phyloP scores from a whole-genome alignment of 2,329 filamentous ascomycete genomes.

The Alternaria panax region DNA sequence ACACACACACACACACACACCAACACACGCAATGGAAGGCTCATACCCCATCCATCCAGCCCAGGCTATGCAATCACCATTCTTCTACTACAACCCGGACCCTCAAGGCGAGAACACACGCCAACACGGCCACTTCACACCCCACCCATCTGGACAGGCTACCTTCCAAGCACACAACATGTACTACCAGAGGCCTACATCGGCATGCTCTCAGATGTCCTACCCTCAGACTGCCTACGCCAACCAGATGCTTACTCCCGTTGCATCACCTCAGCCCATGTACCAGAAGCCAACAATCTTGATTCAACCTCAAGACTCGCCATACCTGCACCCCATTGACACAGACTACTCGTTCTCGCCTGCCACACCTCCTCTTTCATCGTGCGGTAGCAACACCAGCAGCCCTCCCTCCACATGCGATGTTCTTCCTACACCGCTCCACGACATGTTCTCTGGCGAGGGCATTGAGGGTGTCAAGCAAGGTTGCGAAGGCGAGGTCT shows the following conservation, averaged over 20 bases:
- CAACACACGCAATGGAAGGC: slow-evolving; percentile 67
- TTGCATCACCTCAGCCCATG: slow-evolving; percentile 76
- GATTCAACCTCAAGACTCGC: slow-evolving; percentile 65
- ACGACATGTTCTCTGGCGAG: slow-evolving; percentile 70
- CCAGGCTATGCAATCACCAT: slow-evolving; percentile 73
- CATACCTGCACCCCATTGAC: slow-evolving; percentile 70
- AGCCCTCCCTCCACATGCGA: slow-evolving; percentile 80
- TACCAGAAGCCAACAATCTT: slow-evolving; percentile 78
- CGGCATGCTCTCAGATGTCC: slow-evolving; percentile 66
- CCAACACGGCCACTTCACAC: slow-evolving; percentile 78
- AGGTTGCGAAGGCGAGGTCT: slow-evolving; percentile 72
- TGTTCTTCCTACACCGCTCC: slow-evolving; percentile 81
- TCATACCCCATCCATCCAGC: slow-evolving; percentile 61
- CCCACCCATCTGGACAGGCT: slow-evolving; percentile 54
- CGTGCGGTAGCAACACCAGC: slow-evolving; percentile 82
- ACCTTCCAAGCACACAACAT: slow-evolving; percentile 55
- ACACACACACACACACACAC: slow-evolving; percentile 44
- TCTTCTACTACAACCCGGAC: slow-evolving; percentile 88
- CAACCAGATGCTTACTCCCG: slow-evolving; percentile 73
- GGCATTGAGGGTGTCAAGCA: slow-evolving; percentile 56
- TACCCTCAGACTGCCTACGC: slow-evolving; percentile 62
- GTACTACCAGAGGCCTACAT: slow-evolving; percentile 63
- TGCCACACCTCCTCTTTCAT: slow-evolving; percentile 85
- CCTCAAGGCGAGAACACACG: slow-evolving; percentile 69
- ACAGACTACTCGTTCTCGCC: slow-evolving; percentile 80